Evolutionary conservation across 148 eudicot species (phyloP).

Genomic region (Vaccinium macrocarpon): DNA sequence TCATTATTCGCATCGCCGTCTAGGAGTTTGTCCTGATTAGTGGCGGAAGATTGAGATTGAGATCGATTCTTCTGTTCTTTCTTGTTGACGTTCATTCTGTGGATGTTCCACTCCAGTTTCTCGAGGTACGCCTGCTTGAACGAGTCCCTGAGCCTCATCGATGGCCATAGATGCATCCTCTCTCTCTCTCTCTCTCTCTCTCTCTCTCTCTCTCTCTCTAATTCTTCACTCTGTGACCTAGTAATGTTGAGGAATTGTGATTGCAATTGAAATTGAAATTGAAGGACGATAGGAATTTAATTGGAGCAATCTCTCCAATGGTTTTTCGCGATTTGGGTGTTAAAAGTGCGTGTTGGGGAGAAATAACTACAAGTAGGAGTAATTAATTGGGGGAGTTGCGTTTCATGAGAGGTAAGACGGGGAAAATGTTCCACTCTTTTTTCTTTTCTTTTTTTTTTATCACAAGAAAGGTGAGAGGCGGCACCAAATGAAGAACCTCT

Average conservation of each 20-base stretch:
- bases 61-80: conserved; percentile 15
- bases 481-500: too few species aligned
- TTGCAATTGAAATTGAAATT: background rate
- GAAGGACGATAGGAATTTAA: background rate
- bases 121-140: conserved; percentile 53
- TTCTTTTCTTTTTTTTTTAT: too few species aligned
- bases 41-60: conserved; percentile 14
- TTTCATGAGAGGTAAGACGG: too few species aligned
- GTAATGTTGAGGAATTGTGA: too few species aligned
- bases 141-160: conserved; percentile 53
- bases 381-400: too few species aligned
- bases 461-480: too few species aligned
- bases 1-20: conserved; percentile 4
- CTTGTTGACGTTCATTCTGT: conserved; percentile 38
- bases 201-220: background rate
- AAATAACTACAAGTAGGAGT: too few species aligned
- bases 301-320: background rate
- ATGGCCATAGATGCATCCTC: conserved; percentile 88
- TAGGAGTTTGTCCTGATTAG: conserved; percentile 23
- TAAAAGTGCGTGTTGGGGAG: too few species aligned
- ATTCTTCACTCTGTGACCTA: too few species aligned
- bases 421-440: too few species aligned
- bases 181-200: conserved; percentile 17
- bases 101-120: conserved; percentile 46
- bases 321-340: too few species aligned